Evolutionary conservation across 352 stramenopile genomes (phyloP).

Genomic region (Globisporangium iwayamae): DNA sequence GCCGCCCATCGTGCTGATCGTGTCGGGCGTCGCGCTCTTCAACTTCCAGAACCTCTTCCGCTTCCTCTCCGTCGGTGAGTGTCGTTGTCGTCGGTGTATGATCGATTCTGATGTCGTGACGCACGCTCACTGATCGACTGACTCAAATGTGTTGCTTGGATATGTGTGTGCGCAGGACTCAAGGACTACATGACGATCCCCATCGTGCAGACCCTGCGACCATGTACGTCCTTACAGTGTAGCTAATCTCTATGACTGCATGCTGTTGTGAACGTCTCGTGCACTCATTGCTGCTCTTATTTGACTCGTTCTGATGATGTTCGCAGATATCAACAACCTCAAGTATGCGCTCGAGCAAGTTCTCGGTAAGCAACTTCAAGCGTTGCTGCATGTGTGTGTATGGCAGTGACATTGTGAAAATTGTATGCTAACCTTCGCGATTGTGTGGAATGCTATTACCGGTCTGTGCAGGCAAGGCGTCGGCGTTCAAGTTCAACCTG

Average conservation of each 20-base stretch:
- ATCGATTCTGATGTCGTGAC: background rate
- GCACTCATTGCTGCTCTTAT: background rate
- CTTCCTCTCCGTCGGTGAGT: conserved; percentile 57
- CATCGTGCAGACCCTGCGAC: conserved; percentile 46
- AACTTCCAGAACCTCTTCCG: conserved; percentile 79
- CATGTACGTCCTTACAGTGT: conserved; percentile 30
- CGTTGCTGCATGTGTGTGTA: background rate
- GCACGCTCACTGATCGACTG: background rate
- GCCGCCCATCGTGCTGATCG: conserved; percentile 65
- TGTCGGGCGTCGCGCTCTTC: conserved; percentile 65
- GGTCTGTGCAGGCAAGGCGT: conserved; percentile 42
- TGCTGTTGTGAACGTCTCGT: background rate
- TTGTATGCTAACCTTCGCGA: background rate
- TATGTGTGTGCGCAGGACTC: conserved; percentile 29
- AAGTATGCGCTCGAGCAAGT: conserved; percentile 68
- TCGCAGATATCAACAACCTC: conserved; percentile 61
- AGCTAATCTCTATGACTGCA: background rate
- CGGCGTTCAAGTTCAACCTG: conserved; percentile 77
- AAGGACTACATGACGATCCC: conserved; percentile 70
- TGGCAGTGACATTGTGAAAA: no score
- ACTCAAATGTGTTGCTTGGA: conserved; percentile 1
- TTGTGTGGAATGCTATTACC: background rate
- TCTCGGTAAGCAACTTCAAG: conserved; percentile 28
- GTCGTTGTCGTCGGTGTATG: background rate
- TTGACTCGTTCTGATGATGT: background rate